Evolutionary conservation across 306 rosid species (phyloP).

Genomic region (Vicia faba): DNA sequence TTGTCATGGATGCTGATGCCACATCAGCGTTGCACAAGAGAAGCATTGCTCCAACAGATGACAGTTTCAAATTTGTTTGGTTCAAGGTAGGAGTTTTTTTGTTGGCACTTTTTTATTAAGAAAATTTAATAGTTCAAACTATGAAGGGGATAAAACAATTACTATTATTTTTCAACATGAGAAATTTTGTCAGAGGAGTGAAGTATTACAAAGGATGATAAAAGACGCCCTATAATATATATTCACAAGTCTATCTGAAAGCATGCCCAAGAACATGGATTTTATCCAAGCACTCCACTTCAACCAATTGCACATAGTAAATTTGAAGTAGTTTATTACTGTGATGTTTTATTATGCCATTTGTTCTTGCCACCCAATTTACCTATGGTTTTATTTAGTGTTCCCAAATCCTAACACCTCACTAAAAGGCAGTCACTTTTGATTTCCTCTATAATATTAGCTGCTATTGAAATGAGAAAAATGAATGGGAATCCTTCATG

Average conservation of each 20-base stretch:
- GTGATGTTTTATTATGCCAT: not conserved
- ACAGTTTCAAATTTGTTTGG: constrained; percentile 83
- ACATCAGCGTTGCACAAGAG: constrained; percentile 74
- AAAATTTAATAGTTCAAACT: constrained; percentile 3
- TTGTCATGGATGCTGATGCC: constrained; percentile 92
- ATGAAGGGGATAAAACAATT: not conserved
- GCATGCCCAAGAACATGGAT: not conserved
- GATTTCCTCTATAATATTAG: constrained; percentile 8
- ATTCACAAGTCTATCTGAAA: constrained; percentile 9
- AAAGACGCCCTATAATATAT: not conserved
- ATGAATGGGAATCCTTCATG: not conserved
- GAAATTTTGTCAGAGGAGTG: not conserved
- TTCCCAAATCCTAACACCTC: constrained; percentile 1
- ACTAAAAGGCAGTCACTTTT: constrained; percentile 8
- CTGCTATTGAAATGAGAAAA: constrained; percentile 7
- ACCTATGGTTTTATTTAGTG: not conserved
- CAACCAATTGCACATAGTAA: not conserved
- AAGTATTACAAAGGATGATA: constrained; percentile 1
- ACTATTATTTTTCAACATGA: not conserved
- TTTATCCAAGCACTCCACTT: constrained; percentile 20
- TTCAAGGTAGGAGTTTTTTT: constrained; percentile 53
- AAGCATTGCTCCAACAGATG: constrained; percentile 77
- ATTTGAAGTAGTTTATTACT: not conserved
- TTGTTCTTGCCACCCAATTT: constrained; percentile 14
- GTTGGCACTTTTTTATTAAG: not conserved